A percentile compares a stretch with the other conserved stretches of the same genome.
Evolutionary conservation across 495 filamentous ascomycete species (phyloP).

Genomic region (Aspergillus conjunctus): DNA sequence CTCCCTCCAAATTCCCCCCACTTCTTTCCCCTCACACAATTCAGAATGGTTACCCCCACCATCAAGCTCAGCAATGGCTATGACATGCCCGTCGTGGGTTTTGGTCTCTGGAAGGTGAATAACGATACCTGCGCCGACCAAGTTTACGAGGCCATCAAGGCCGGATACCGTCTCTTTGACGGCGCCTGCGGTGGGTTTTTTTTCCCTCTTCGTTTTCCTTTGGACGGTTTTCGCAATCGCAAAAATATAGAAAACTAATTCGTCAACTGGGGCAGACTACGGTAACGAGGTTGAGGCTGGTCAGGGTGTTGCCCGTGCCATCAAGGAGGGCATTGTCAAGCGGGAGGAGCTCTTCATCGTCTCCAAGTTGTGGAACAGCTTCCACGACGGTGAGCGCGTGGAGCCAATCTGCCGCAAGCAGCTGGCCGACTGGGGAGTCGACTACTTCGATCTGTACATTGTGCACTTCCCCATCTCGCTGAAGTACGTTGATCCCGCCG

Average conservation of each 20-base stretch:
- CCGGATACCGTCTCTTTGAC: slow-evolving; percentile 83
- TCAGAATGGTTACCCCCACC: slow-evolving; percentile 33
- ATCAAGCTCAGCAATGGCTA: slow-evolving; percentile 80
- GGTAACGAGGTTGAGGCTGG: slow-evolving; percentile 85
- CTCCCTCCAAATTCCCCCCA: background rate
- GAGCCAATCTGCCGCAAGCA: slow-evolving; percentile 74
- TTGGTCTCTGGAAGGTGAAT: slow-evolving; percentile 83
- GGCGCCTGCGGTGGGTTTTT: slow-evolving; percentile 74
- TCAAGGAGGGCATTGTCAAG: slow-evolving; percentile 82
- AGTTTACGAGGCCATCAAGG: slow-evolving; percentile 88
- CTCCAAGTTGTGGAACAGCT: slow-evolving; percentile 91
- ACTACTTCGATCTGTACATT: slow-evolving; percentile 84
- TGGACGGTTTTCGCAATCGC: background rate
- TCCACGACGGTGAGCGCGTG: slow-evolving; percentile 74
- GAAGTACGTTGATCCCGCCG: slow-evolving; percentile 74
- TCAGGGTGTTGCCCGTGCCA: slow-evolving; percentile 82
- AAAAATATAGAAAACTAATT: background rate
- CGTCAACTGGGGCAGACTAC: slow-evolving; percentile 61
- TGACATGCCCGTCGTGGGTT: slow-evolving; percentile 87
- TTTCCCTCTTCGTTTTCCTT: background rate
- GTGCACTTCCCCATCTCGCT: slow-evolving; percentile 82
- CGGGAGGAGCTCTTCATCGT: slow-evolving; percentile 89
- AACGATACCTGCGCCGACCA: slow-evolving; percentile 74
- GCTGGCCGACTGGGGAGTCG: slow-evolving; percentile 75
- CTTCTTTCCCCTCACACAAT: background rate